Evolutionary conservation across 164 flowering plant species (phyloP), one percentile per base, ranked within the genome.

Genomic region (Santalum album): DNA sequence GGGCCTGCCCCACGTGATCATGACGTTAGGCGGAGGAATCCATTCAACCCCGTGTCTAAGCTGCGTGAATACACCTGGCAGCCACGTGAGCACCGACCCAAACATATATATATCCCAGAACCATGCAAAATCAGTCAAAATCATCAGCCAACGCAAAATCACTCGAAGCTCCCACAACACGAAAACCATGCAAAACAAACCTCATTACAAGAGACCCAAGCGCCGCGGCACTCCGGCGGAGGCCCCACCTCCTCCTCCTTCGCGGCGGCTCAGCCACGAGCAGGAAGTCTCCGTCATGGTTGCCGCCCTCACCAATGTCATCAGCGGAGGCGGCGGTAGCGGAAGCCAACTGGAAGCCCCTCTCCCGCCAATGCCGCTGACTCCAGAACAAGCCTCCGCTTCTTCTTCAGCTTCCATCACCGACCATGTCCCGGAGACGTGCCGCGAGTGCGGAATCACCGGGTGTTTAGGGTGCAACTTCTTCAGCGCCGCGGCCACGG

Each of bases 381-480:
- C 34, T 29, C 56, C 51, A 6, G 45, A 42, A n/a, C 16, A 1
- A 19, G 10, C 46, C 12, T 0, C 62, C 42, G 4, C 60, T 20
- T 5, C 36, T 17, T 54, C 55, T 65, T 1, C 60, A 63, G 12
- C 52, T 32, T 12, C 51, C 2, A 42, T 64, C 10, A 24, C 63
- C 0, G 62, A 48, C 20, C 15, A n/a, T 12, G 36, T 36, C 6
- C n/a, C 47, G 6, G 75, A 64, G 29, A 70, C 71, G 47, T 81
- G 87, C 53, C 57, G 54, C 9, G 42, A 68, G 2, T 81, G 87
- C 71, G 53, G 43, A 9, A 68, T 69, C 43, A 35, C 55, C 6
- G 84, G 77, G 0, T 78, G 87, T 18, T 34, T 78, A 22, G 87
- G 83, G 0, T 81, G 87, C 60, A 57, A 69, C 22, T 62, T 53